These are phyloP conservation scores for Leccinum proximum DNA, from an alignment of 1,284 basidiomycete species.

Conservation along the genomic window DNA sequence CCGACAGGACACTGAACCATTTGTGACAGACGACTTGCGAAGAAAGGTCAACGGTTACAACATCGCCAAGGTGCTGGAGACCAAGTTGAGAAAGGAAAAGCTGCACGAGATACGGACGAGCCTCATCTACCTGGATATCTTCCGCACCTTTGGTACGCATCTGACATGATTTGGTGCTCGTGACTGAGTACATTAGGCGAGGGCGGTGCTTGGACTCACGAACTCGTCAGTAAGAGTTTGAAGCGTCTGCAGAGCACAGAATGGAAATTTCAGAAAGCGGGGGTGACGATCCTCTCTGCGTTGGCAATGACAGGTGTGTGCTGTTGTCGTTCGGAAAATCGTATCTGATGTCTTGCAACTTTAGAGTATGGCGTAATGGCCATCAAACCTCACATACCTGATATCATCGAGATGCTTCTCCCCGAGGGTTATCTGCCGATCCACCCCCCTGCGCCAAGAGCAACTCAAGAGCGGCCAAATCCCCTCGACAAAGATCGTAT, in stretches of 20 bases:
- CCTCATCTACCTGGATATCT: constrained; percentile 10
- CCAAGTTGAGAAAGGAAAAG: constrained; percentile 15
- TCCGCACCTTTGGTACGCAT: too few relatives aligned
- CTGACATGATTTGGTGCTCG: too few relatives aligned
- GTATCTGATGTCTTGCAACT: not conserved
- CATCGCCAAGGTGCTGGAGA: constrained; percentile 18
- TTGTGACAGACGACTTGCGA: constrained; percentile 16
- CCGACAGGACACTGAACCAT: constrained; percentile 2
- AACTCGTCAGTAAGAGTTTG: constrained; percentile 17
- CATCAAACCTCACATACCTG: constrained; percentile 11
- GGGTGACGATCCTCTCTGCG: constrained; percentile 23
- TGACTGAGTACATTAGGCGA: constrained; percentile 5
- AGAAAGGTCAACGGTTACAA: constrained; percentile 8
- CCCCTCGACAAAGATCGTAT: too few relatives aligned
- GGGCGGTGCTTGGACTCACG: constrained; percentile 4
- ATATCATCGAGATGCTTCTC: constrained; percentile 21
- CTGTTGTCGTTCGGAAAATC: not conserved
- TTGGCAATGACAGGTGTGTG: constrained; percentile 21
- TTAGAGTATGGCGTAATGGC: constrained; percentile 18
- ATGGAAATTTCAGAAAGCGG: constrained; percentile 26
- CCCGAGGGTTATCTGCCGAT: constrained; percentile 2
- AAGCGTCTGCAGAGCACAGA: not conserved
- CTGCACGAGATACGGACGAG: constrained; percentile 20
- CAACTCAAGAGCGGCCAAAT: not conserved
- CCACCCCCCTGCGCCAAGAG: not conserved